Conservation (phyloP, 371 early-diverging fungal species). For the Funneliformis caledonium region DNA sequence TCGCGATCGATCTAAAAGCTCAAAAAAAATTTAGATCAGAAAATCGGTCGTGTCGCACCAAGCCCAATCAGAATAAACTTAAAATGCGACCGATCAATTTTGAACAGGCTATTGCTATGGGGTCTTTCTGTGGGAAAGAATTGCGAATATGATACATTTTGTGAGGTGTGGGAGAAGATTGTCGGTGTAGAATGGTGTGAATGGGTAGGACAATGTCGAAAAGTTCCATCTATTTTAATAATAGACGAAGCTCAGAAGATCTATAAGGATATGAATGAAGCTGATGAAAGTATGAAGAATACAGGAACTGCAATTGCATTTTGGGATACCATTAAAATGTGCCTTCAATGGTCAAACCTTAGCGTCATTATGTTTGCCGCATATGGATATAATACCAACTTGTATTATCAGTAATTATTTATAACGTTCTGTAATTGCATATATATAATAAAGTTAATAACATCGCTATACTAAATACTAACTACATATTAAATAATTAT, state of each 20-base stretch:
- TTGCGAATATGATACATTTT: not conserved
- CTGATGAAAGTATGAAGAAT: constrained; percentile 14
- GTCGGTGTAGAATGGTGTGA: not conserved
- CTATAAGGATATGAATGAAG: not conserved
- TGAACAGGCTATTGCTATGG: not conserved
- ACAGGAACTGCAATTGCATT: constrained; percentile 18
- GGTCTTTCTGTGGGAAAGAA: not conserved
- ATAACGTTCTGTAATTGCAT: too few relatives aligned
- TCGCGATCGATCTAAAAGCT: too few relatives aligned
- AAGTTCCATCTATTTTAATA: constrained; percentile 5
- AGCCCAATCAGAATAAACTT: too few relatives aligned
- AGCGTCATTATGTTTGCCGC: constrained; percentile 25
- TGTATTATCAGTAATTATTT: too few relatives aligned
- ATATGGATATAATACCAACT: constrained; percentile 34
- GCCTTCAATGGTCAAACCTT: constrained; percentile 9
- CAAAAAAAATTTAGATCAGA: too few relatives aligned
- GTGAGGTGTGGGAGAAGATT: not conserved
- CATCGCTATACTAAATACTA: too few relatives aligned
- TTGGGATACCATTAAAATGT: constrained; percentile 32
- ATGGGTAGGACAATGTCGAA: constrained; percentile 17
- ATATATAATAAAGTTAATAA: too few relatives aligned
- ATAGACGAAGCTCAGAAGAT: constrained; percentile 20
- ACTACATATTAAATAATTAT: too few relatives aligned
- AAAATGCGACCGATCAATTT: too few relatives aligned
- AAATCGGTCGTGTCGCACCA: too few relatives aligned